These are phyloP conservation scores for Lithospermum erythrorhizon DNA, from an alignment of 257 asterid species.

Conservation along the genomic window DNA sequence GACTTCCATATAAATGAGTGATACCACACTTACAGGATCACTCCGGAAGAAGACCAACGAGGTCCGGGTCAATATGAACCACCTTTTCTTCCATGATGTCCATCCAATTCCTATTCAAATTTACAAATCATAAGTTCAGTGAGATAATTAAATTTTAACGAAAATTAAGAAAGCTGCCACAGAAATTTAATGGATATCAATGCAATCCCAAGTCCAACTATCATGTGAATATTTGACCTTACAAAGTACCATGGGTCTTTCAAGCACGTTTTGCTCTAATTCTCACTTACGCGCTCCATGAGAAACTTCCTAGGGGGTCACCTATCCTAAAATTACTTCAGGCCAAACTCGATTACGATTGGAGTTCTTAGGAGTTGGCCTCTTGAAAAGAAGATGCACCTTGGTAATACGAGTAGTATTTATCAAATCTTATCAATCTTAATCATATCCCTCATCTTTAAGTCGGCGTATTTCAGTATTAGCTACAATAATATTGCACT, in stretches of 20 bases:
- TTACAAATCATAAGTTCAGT: not conserved
- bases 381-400: too few relatives aligned
- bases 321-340: not conserved
- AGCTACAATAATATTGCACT: too few relatives aligned
- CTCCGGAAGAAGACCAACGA: conserved; percentile 95
- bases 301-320: not conserved
- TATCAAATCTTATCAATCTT: too few relatives aligned
- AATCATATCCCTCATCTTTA: too few relatives aligned
- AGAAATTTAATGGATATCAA: not conserved
- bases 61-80: conserved; percentile 92
- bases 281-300: not conserved
- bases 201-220: not conserved
- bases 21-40: conserved; percentile 77
- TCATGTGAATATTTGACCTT: not conserved
- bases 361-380: too few relatives aligned
- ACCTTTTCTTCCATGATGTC: conserved; percentile 99
- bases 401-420: too few relatives aligned
- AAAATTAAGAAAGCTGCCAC: not conserved
- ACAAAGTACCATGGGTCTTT: too few relatives aligned
- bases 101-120: conserved; percentile 74
- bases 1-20: not conserved
- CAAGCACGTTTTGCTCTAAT: too few relatives aligned
- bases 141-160: not conserved
- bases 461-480: too few relatives aligned
- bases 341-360: too few relatives aligned